Evolutionary conservation across 768 basidiomycete species (phyloP).

Genomic region (Suillus fuscotomentosus): DNA sequence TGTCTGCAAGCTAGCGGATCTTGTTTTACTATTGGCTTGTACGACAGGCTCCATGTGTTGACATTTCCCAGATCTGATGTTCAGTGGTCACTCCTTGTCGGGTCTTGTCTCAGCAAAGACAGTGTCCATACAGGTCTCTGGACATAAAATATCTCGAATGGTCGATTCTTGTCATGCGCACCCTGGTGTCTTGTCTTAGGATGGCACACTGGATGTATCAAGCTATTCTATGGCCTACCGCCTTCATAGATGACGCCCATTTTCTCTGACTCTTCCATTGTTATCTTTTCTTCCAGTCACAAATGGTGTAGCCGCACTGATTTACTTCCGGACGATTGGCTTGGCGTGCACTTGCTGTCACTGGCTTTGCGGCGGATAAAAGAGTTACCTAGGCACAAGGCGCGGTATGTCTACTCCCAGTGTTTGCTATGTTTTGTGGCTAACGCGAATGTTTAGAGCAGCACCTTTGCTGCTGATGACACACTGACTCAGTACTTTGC

Average conservation of each 20-base stretch:
- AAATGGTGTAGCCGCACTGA: conserved; percentile 44
- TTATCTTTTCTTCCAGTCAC: conserved; percentile 44
- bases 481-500: conserved; percentile 55
- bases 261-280: conserved; percentile 34
- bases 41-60: background rate
- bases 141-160: background rate
- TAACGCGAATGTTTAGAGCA: conserved; percentile 20
- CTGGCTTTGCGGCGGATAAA: conserved; percentile 50
- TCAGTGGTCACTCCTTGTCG: background rate
- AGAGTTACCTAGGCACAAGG: conserved; percentile 32
- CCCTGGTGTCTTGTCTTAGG: background rate
- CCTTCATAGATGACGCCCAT: conserved; percentile 34
- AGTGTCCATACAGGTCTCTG: background rate
- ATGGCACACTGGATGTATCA: conserved; percentile 13
- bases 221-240: background rate
- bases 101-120: background rate
- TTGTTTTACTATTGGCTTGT: background rate
- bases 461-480: conserved; percentile 58
- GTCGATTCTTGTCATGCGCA: background rate
- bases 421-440: conserved; percentile 14
- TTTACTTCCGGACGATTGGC: conserved; percentile 59
- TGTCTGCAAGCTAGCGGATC: background rate
- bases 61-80: background rate
- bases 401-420: background rate
- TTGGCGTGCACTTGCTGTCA: conserved; percentile 61